Base-by-base conservation (phyloP, 2,329 filamentous ascomycete genomes). In the Camillea tinctor region DNA sequence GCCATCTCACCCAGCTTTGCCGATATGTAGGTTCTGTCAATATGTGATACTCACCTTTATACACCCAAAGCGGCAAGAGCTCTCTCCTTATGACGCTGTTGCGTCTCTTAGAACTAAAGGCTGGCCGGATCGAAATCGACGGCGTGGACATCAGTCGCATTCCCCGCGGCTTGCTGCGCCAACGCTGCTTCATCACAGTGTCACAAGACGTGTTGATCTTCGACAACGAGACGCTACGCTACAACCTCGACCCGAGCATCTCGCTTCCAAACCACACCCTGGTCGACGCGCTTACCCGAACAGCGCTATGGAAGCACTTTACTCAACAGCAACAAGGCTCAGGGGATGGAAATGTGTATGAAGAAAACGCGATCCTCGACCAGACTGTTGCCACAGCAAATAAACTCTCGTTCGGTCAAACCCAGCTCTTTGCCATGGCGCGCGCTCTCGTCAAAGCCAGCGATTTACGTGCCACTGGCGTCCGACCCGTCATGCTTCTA, bases 61-160 rank as follows among this genome's bases (percentile, higher is more conserved):
- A n/a, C 23, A 51, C 21, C 23, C 36, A 50, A 51, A 78, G 76
- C 56, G 78, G 78, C 0, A 80, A 80, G 57, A 76, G 73, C 51
- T 65, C 66, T 0, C 21, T 71, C 2, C 51, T 70, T 0, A 56
- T 68, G 4, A 59, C 59, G 0, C 54, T 69, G 0, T 55, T 67
- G 2, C 61, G 69, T 23, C 55, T 75, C 19, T 11, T 76, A 48
- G 67, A 73, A 40, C 21, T 69, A 15, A 13, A 62, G 54, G 50
- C 64, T 44, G 71, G 75, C 17, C 60, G 49, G 15, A 71, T 75
- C 13, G 23, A 62, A 1, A 51, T 76, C 0, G 72, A 75, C 30
- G 66, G 71, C 8, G 52, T 75, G 1, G 67, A 72, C 26, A 64
- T 75, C 15, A 64, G 60, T 2, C 56, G 23, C 0, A 59, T 74